Conservation (phyloP, 768 basidiomycete species). For the Rhizopogon vulgaris region DNA sequence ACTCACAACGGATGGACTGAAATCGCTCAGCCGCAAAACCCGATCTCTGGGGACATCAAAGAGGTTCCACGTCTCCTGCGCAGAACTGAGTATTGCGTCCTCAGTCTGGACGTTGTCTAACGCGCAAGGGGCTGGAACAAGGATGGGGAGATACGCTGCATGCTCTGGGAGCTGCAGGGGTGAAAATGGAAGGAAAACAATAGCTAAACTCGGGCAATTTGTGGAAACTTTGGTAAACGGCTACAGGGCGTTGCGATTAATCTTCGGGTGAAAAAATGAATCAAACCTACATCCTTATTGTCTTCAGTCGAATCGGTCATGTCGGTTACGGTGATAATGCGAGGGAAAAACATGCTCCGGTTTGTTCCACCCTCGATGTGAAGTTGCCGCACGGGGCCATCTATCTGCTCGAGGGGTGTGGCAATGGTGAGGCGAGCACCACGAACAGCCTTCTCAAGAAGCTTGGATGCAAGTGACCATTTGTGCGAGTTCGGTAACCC, state of each 20-base stretch:
- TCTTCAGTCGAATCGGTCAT: conserved; percentile 20
- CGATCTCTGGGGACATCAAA: conserved; percentile 36
- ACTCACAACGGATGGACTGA: conserved; percentile 38
- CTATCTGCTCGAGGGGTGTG: conserved; percentile 14
- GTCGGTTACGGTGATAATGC: conserved; percentile 33
- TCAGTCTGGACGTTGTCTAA: conserved; percentile 20
- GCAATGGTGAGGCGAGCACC: conserved; percentile 27
- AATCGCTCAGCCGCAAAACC: conserved; percentile 31
- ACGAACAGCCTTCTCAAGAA: conserved; percentile 49
- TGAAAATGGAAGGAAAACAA: conserved; percentile 57
- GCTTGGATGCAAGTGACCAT: conserved; percentile 52
- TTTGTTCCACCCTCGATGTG: conserved; percentile 20
- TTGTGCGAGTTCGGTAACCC: conserved; percentile 53
- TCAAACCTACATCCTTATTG: conserved; percentile 21
- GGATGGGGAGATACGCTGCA: conserved; percentile 55
- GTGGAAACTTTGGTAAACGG: conserved; percentile 31
- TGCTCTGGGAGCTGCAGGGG: conserved; percentile 32
- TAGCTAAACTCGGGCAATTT: conserved; percentile 54
- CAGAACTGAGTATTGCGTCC: conserved; percentile 15
- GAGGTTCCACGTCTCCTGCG: conserved; percentile 38
- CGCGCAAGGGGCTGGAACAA: conserved; percentile 22
- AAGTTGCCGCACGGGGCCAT: conserved; percentile 19
- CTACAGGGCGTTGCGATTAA: conserved; percentile 30
- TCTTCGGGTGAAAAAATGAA: conserved; percentile 11
- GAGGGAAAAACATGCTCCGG: conserved; percentile 21